Evolutionary conservation across 164 flowering plant species (phyloP).

Genomic region (Hamamelis virginiana): DNA sequence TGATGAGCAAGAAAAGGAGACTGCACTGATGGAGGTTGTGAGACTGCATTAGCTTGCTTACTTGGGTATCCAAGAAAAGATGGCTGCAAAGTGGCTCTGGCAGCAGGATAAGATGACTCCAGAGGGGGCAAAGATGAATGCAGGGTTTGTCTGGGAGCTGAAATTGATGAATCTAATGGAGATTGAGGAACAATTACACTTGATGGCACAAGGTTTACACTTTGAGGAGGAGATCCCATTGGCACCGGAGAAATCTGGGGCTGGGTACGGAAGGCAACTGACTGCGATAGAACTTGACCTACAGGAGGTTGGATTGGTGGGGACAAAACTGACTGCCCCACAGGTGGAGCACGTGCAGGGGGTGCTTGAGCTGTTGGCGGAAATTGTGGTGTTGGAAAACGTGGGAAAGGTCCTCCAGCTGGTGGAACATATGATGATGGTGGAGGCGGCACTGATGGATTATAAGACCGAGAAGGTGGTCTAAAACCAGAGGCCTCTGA

Average conservation of each 20-base stretch:
- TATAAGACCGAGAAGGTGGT: constrained; percentile 43
- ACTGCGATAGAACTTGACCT: constrained; percentile 33
- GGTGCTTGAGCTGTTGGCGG: constrained; percentile 42
- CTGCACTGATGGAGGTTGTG: constrained; percentile 39
- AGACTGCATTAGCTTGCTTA: constrained; percentile 37
- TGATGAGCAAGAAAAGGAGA: constrained; percentile 34
- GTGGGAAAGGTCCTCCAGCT: constrained; percentile 43
- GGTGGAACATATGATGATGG: constrained; percentile 43
- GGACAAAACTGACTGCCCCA: constrained; percentile 34
- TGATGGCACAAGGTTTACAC: constrained; percentile 25
- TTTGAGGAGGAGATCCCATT: constrained; percentile 60
- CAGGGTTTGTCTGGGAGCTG: constrained; percentile 31
- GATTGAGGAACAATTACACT: constrained; percentile 32
- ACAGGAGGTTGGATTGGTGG: constrained; percentile 40
- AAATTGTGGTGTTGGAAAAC: constrained; percentile 41
- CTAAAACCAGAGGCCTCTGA: constrained; percentile 38
- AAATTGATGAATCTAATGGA: constrained; percentile 34
- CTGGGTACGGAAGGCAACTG: constrained; percentile 37
- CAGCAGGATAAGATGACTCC: constrained; percentile 16
- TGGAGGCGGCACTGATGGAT: constrained; percentile 43
- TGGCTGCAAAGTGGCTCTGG: constrained; percentile 29
- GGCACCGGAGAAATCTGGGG: constrained; percentile 45
- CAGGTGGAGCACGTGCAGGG: constrained; percentile 29
- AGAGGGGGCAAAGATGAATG: constrained; percentile 31
- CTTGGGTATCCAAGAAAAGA: constrained; percentile 55